Base-by-base conservation (phyloP, 2,329 filamentous ascomycete species). In the Aspergillus ibericus region DNA sequence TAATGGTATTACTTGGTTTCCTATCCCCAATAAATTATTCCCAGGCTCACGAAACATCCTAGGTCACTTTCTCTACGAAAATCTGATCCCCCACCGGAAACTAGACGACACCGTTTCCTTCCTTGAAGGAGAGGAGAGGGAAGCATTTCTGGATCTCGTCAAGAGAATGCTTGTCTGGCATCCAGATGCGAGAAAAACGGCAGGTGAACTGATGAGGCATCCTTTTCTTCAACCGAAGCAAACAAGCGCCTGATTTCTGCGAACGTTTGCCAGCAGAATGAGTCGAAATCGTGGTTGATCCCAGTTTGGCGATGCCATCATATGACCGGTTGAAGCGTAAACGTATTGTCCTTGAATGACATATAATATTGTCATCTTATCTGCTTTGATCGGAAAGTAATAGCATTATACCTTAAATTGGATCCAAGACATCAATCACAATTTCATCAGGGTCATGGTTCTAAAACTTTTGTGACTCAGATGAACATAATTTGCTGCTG, bases 61-160 rank as follows among this genome's bases (percentile, higher is more conserved):
- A 74, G 72, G 75, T 59, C 58, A 56, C 58, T 74, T 70, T 59
- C 67, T 75, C 46, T 68, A 70, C 55, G 62, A 72, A 57, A 63
- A 73, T 27, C 54, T 76, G 56, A 72, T 76, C 34, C 70, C 73
- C 4, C 51, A 70, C 55, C 56, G 69, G 13, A 74, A 65, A 55
- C 60, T 76, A 62, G 66, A 36, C 22, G 66, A 71, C 50, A 66
- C 65, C 46, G 61, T 66, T 62, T 61, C 64, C 36, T 73, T 66
- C 50, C 67, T 73, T 50, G 59, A 66, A 35, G 66, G 56, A 59
- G 66, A 68, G 46, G 69, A 75, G 59, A 71, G 55, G 53, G 65
- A 72, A 59, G 29, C 34, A 9, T 75, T 75, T 66, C 50, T 75
- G 44, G 64, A 70, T 63, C 62, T 75, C 32, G 66, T 56, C 49